Evolutionary conservation across 192 early-diverging fungal genomes (phyloP).

Genomic region (Coemansia sp.): DNA sequence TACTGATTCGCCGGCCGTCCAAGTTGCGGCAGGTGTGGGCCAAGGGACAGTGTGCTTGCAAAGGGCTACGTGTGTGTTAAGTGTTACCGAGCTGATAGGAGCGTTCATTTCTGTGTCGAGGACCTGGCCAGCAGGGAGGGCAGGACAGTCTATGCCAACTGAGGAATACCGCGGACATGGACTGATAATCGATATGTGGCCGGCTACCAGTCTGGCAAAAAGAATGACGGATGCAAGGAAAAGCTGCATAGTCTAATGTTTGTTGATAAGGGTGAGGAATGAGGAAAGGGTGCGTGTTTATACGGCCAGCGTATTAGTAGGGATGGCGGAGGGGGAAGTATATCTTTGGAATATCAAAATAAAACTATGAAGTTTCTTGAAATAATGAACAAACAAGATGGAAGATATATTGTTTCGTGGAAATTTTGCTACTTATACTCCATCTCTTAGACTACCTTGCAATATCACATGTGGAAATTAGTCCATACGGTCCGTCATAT

Average conservation of each 20-base stretch:
- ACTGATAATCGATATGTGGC: conserved; percentile 26
- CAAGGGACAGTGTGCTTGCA: conserved; percentile 52
- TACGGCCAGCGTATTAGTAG: too few species aligned
- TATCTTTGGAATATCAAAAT: too few species aligned
- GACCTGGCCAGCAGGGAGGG: conserved; percentile 38
- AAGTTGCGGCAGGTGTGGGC: conserved; percentile 21
- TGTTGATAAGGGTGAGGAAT: too few species aligned
- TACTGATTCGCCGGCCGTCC: conserved; percentile 45
- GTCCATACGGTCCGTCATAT: too few species aligned
- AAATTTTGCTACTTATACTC: too few species aligned
- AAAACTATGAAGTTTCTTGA: too few species aligned
- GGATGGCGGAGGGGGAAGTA: too few species aligned
- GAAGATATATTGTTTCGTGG: too few species aligned
- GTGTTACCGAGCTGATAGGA: conserved; percentile 27
- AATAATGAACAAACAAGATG: too few species aligned
- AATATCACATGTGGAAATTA: too few species aligned
- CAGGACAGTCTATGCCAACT: conserved; percentile 37
- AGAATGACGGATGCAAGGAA: background rate
- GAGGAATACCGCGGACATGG: conserved; percentile 48
- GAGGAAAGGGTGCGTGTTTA: too few species aligned
- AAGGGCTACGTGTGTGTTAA: background rate
- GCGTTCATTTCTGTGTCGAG: conserved; percentile 39
- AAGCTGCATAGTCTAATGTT: background rate
- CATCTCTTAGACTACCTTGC: too few species aligned
- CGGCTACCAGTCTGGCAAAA: conserved; percentile 1